Evolutionary conservation across 768 basidiomycete species (phyloP).

Genomic region (Mycena albidolilacea): DNA sequence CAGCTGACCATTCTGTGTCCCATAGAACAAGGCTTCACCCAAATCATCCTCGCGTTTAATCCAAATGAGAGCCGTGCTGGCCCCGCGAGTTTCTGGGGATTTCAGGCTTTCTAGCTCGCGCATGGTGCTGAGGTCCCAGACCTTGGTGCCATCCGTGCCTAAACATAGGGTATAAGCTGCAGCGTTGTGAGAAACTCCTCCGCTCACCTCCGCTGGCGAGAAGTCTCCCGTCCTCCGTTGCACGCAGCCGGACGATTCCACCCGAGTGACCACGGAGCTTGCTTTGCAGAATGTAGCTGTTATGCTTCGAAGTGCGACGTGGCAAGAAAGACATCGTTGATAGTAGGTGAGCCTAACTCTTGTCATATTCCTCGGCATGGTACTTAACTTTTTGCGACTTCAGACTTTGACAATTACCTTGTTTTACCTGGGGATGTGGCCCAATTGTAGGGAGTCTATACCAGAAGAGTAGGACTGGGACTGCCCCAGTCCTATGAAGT

Average conservation of each 20-base stretch:
- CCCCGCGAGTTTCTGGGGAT: conserved; percentile 26
- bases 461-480: too few species aligned
- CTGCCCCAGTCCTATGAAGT: too few species aligned
- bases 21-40: conserved; percentile 34
- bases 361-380: not conserved
- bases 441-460: not conserved
- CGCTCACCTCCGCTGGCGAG: conserved; percentile 36
- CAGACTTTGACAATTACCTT: conserved; percentile 10
- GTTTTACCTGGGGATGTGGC: not conserved
- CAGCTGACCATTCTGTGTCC: conserved; percentile 38
- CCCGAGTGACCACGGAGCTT: conserved; percentile 35
- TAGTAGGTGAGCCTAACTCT: conserved; percentile 10
- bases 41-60: conserved; percentile 38
- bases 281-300: conserved; percentile 22
- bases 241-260: conserved; percentile 27
- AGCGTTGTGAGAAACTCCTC: not conserved
- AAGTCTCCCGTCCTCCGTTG: conserved; percentile 32
- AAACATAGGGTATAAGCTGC: not conserved
- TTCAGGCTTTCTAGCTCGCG: conserved; percentile 18
- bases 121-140: conserved; percentile 34
- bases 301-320: conserved; percentile 19
- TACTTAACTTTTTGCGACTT: conserved; percentile 20
- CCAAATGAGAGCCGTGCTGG: conserved; percentile 39
- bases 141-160: conserved; percentile 37
- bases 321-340: conserved; percentile 22